A percentile compares a stretch with the other conserved stretches of the same genome.
These are phyloP conservation scores for Pulveroboletus sp. DNA, from an alignment of 768 basidiomycete genomes.

Conservation along the genomic window DNA sequence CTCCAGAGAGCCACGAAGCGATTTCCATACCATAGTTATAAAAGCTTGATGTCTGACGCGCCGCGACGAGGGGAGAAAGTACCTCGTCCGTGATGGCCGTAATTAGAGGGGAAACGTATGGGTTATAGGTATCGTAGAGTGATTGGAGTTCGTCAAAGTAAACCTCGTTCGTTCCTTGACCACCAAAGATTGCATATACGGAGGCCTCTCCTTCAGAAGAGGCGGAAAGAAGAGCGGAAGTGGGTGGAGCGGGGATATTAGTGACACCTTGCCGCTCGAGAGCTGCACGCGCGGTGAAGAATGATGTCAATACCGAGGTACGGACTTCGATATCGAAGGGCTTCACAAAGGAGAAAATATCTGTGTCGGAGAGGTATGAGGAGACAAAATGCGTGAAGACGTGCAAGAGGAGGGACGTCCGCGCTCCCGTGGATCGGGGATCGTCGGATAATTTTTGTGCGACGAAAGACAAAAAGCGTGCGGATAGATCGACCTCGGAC, in stretches of 20 bases:
- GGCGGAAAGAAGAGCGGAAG: constrained; percentile 69
- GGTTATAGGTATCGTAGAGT: constrained; percentile 88
- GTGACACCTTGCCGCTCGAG: constrained; percentile 57
- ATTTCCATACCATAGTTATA: constrained; percentile 84
- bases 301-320: constrained; percentile 72
- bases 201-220: constrained; percentile 61
- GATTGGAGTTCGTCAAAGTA: constrained; percentile 95
- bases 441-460: constrained; percentile 60
- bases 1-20: constrained; percentile 77
- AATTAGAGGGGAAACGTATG: constrained; percentile 78
- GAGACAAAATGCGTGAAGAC: constrained; percentile 77
- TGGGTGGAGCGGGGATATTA: constrained; percentile 55
- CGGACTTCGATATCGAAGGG: constrained; percentile 73
- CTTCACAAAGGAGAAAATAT: constrained; percentile 81
- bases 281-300: constrained; percentile 72
- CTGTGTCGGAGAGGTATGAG: constrained; percentile 65
- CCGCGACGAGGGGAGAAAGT: constrained; percentile 67
- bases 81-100: constrained; percentile 58
- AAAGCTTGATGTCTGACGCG: constrained; percentile 53
- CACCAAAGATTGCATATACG: constrained; percentile 93
- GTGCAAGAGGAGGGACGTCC: constrained; percentile 67
- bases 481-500: constrained; percentile 73
- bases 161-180: constrained; percentile 97
- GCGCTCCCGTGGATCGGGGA: constrained; percentile 48
- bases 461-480: constrained; percentile 80